Evolutionary conservation across 2,329 filamentous ascomycete species (phyloP).

Genomic region (Onygena corvina): DNA sequence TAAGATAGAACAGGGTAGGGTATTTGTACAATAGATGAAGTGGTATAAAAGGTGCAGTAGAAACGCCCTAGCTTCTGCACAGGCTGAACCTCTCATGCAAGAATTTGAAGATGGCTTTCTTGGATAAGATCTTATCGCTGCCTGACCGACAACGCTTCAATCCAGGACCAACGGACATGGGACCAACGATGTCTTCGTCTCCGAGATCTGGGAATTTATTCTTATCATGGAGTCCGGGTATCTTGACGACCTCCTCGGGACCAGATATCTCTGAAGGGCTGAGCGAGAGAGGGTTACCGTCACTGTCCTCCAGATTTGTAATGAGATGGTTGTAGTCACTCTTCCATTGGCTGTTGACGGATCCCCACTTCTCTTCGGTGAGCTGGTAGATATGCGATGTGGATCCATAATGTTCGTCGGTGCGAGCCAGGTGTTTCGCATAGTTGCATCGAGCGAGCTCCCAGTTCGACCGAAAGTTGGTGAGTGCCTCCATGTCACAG

Average conservation of each 20-base stretch:
- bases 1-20: not conserved
- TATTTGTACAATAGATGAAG: not conserved
- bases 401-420: conserved; percentile 77
- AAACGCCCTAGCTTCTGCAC: not conserved
- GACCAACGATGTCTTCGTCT: conserved; percentile 85
- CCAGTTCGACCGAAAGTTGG: conserved; percentile 65
- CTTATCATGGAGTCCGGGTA: conserved; percentile 37
- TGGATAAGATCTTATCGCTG: conserved; percentile 27
- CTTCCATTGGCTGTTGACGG: conserved; percentile 65
- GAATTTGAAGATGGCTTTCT: conserved; percentile 35
- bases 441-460: conserved; percentile 73
- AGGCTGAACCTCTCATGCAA: conserved; percentile 31
- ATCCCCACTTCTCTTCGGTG: conserved; percentile 80
- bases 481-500: conserved; percentile 49
- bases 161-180: conserved; percentile 52
- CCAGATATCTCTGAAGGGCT: conserved; percentile 27
- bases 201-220: conserved; percentile 82
- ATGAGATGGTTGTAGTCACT: conserved; percentile 54
- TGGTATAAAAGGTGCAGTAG: not conserved
- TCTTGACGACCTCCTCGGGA: conserved; percentile 40
- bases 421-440: conserved; percentile 76
- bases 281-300: conserved; percentile 28
- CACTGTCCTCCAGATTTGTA: conserved; percentile 33
- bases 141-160: conserved; percentile 31
- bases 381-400: conserved; percentile 80